These are phyloP conservation scores for Malassezia slooffiae DNA, from an alignment of 1,284 basidiomycete genomes.

Conservation along the genomic window DNA sequence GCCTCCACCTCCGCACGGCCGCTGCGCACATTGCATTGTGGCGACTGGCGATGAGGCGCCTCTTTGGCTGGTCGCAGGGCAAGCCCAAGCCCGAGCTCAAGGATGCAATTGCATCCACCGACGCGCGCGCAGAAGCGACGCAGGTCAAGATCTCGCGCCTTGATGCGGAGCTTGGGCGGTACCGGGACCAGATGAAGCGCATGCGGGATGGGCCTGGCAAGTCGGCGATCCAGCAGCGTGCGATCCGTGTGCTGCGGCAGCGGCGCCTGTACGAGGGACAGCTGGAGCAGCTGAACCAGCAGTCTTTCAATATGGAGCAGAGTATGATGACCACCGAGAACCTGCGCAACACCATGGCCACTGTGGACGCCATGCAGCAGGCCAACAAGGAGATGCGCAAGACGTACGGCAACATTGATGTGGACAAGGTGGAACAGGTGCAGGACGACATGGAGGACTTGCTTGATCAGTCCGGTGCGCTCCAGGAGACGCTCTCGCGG, in stretches of 20 bases:
- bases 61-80: constrained; percentile 47
- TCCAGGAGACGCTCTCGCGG: constrained; percentile 83
- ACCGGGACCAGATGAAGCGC: constrained; percentile 94
- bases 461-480: constrained; percentile 91
- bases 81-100: constrained; percentile 67
- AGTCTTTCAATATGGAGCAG: constrained; percentile 98
- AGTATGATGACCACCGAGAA: constrained; percentile 92
- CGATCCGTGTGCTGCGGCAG: constrained; percentile 83
- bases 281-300: constrained; percentile 78
- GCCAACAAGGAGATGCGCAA: constrained; percentile 94
- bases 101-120: constrained; percentile 88
- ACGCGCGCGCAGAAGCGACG: constrained; percentile 73
- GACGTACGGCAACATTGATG: constrained; percentile 93
- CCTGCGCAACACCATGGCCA: constrained; percentile 99
- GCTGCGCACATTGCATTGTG: too few species aligned
- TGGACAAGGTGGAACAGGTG: constrained; percentile 80
- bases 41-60: constrained; percentile 45
- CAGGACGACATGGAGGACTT: constrained; percentile 85
- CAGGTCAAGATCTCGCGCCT: constrained; percentile 96
- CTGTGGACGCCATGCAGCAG: constrained; percentile 90
- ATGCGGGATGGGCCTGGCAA: constrained; percentile 89
- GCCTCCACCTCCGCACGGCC: too few species aligned
- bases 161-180: constrained; percentile 79
- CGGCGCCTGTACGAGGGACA: constrained; percentile 93
- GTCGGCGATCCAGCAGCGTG: constrained; percentile 89